phyloP scores from a whole-genome alignment of 2,329 filamentous ascomycete species.

The Zymoseptoria brevis region DNA sequence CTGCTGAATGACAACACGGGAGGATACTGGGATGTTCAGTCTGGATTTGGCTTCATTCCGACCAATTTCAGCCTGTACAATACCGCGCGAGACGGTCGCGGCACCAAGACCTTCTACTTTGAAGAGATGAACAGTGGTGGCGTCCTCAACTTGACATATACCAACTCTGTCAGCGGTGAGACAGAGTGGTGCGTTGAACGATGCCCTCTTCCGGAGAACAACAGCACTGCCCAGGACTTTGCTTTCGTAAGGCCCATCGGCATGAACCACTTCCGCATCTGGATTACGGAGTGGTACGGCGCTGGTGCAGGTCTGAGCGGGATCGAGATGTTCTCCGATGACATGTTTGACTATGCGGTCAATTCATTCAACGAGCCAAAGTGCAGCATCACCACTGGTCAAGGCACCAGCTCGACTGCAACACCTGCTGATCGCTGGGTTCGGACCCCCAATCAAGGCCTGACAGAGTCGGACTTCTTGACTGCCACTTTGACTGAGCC shows the following conservation, averaged over 20 bases:
- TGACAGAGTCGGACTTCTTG: conserved; percentile 70
- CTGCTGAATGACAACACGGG: conserved; percentile 64
- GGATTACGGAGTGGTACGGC: conserved; percentile 83
- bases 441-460: conserved; percentile 52
- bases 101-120: conserved; percentile 77
- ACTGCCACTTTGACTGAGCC: conserved; percentile 53
- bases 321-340: conserved; percentile 76
- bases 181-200: conserved; percentile 67
- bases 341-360: conserved; percentile 65
- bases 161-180: conserved; percentile 57
- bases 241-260: conserved; percentile 79
- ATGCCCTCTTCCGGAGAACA: conserved; percentile 70
- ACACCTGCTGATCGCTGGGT: conserved; percentile 57
- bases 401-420: conserved; percentile 59
- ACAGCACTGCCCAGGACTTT: conserved; percentile 76
- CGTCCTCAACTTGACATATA: conserved; percentile 93
- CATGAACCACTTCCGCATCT: conserved; percentile 79
- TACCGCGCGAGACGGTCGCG: conserved; percentile 72
- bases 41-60: conserved; percentile 76
- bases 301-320: conserved; percentile 75
- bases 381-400: conserved; percentile 57
- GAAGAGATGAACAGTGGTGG: conserved; percentile 78
- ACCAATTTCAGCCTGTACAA: conserved; percentile 85
- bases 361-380: conserved; percentile 79
- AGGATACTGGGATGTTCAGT: conserved; percentile 76